Evolutionary conservation across 306 rosid species (phyloP).

Genomic region (Cicer arietinum): DNA sequence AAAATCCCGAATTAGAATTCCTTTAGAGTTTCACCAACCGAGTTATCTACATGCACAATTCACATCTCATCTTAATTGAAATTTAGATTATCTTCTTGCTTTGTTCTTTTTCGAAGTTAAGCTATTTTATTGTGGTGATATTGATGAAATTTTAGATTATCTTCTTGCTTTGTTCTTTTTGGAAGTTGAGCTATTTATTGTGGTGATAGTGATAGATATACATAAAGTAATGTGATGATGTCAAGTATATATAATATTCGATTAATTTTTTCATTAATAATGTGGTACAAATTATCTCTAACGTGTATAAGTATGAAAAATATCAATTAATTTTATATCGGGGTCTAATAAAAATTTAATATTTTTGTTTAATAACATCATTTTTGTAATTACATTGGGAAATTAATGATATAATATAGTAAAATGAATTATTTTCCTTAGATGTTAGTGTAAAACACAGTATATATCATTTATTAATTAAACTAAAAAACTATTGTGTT

Average conservation of each 20-base stretch:
- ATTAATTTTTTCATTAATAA: not conserved
- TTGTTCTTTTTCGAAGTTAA: conserved; percentile 34
- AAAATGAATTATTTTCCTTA: too few relatives aligned
- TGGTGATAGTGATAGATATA: conserved; percentile 21
- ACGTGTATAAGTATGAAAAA: too few relatives aligned
- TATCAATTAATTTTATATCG: too few relatives aligned
- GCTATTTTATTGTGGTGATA: conserved; percentile 18
- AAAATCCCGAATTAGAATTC: too few relatives aligned
- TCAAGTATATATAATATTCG: not conserved
- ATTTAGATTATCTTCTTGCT: conserved; percentile 34
- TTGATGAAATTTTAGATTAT: conserved; percentile 33
- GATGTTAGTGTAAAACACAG: too few relatives aligned
- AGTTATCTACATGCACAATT: not conserved
- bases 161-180: conserved; percentile 37
- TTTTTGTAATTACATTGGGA: too few relatives aligned
- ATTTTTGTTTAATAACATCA: too few relatives aligned
- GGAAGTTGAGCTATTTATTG: conserved; percentile 21
- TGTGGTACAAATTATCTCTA: not conserved
- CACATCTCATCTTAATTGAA: conserved; percentile 21
- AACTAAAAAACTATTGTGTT: too few relatives aligned
- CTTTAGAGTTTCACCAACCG: not conserved
- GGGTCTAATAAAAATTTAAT: too few relatives aligned
- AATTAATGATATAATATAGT: too few relatives aligned
- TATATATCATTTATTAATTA: too few relatives aligned
- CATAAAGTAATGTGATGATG: conserved; percentile 18